Conservation (phyloP, 140 eudicot species). For the Flaveria floridana region DNA sequence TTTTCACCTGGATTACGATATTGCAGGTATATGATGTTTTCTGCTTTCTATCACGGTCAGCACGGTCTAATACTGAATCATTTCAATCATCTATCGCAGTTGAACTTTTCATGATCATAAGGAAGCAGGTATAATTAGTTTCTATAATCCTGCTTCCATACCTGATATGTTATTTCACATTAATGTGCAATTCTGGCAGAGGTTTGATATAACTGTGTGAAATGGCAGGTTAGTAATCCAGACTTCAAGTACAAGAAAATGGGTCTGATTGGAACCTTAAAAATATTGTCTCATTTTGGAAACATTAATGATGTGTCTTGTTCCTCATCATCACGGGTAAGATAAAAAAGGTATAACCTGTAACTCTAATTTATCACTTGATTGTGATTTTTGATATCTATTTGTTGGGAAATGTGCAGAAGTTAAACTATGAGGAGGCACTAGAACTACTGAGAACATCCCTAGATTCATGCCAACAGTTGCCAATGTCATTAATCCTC, state of each 20-base stretch:
- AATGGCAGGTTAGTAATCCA: conserved; percentile 62
- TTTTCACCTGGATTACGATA: conserved; percentile 15
- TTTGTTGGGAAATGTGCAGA: conserved; percentile 45
- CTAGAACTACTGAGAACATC: conserved; percentile 64
- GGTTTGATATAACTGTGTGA: conserved; percentile 19
- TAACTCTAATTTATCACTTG: conserved; percentile 6
- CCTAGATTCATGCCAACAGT: conserved; percentile 71
- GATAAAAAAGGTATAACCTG: conserved; percentile 19
- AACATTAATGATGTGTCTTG: conserved; percentile 42
- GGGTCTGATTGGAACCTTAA: conserved; percentile 78
- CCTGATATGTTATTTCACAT: conserved; percentile 5
- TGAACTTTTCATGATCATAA: conserved; percentile 75
- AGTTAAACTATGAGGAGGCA: conserved; percentile 69
- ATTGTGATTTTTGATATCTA: not conserved
- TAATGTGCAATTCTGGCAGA: conserved; percentile 12
- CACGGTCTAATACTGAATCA: conserved; percentile 48
- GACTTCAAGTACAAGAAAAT: conserved; percentile 73
- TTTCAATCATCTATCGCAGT: conserved; percentile 59
- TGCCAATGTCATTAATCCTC: conserved; percentile 57
- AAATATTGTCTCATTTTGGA: conserved; percentile 67
- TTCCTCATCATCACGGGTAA: conserved; percentile 54
- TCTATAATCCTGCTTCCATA: conserved; percentile 6
- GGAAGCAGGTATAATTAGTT: conserved; percentile 61
- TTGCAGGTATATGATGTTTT: conserved; percentile 71
- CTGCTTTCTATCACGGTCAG: conserved; percentile 57